Conservation (phyloP, 2,329 filamentous ascomycete species). For the Leptographium wingfieldii region DNA sequence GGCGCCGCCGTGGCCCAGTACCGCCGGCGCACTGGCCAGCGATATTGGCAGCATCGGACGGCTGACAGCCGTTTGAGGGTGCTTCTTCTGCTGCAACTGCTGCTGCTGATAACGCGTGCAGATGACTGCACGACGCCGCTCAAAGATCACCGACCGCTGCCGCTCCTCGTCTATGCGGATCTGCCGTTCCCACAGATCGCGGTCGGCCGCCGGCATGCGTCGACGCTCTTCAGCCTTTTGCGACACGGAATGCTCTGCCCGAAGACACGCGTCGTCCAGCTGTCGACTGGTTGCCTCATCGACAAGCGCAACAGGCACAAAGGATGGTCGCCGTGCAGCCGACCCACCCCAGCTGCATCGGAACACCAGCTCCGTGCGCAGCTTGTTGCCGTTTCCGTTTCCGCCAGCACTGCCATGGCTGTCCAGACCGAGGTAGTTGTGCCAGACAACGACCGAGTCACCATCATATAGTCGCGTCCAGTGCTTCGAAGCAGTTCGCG, state of each 20-base stretch:
- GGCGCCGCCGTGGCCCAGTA: background rate
- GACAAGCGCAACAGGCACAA: conserved; percentile 21
- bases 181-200: conserved; percentile 30
- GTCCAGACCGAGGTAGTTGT: conserved; percentile 23
- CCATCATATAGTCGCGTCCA: conserved; percentile 65
- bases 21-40: background rate
- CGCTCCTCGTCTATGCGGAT: conserved; percentile 32
- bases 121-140: conserved; percentile 33
- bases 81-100: background rate
- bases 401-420: background rate
- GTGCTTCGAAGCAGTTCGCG: conserved; percentile 39
- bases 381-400: background rate
- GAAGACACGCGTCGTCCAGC: conserved; percentile 36
- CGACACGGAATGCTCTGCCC: conserved; percentile 31
- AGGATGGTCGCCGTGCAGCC: conserved; percentile 23
- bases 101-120: conserved; percentile 11
- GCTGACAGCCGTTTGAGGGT: background rate
- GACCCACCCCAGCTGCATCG: conserved; percentile 46
- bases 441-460: conserved; percentile 64
- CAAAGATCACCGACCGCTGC: conserved; percentile 36
- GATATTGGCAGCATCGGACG: background rate
- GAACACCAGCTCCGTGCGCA: conserved; percentile 32
- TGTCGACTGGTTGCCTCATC: conserved; percentile 26
- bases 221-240: conserved; percentile 26
- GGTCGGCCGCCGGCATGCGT: conserved; percentile 28